Evolutionary conservation across 1,284 basidiomycete species (phyloP).

Genomic region (Testicularia cyperi): DNA sequence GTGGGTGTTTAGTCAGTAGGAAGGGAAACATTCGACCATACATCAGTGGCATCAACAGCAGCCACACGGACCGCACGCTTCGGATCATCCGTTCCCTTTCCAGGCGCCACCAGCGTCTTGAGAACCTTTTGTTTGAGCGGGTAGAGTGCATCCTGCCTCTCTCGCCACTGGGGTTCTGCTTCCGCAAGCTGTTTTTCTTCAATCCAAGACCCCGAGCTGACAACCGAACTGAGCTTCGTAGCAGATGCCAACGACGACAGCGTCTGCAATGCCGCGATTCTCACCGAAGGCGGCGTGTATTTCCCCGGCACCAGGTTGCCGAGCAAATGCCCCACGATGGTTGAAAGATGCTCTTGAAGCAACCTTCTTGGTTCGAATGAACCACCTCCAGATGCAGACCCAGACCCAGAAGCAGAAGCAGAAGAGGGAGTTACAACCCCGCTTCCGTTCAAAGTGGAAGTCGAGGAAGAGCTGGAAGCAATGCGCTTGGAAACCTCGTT

Average conservation of each 20-base stretch:
- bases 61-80: slow-evolving; percentile 34
- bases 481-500: slow-evolving; percentile 63
- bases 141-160: too few relatives aligned
- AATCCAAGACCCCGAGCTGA: too few relatives aligned
- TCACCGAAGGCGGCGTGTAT: slow-evolving; percentile 65
- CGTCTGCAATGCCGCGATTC: slow-evolving; percentile 74
- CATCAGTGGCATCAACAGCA: slow-evolving; percentile 52
- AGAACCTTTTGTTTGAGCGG: slow-evolving; percentile 66
- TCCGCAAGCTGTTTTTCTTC: too few relatives aligned
- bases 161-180: too few relatives aligned
- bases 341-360: slow-evolving; percentile 13
- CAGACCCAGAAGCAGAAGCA: too few relatives aligned
- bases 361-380: slow-evolving; percentile 4
- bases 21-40: slow-evolving; percentile 39
- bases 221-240: too few relatives aligned
- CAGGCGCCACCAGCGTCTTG: slow-evolving; percentile 67
- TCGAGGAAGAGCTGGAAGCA: background rate
- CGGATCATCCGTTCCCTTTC: slow-evolving; percentile 48
- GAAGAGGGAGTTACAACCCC: too few relatives aligned
- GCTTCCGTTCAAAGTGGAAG: too few relatives aligned
- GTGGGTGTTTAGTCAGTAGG: background rate
- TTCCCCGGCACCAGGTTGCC: slow-evolving; percentile 14
- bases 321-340: slow-evolving; percentile 36
- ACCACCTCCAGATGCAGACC: too few relatives aligned
- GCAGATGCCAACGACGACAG: slow-evolving; percentile 75